These are phyloP conservation scores for Lactarius sanguifluus DNA, from an alignment of 768 basidiomycete genomes.

Conservation along the genomic window DNA sequence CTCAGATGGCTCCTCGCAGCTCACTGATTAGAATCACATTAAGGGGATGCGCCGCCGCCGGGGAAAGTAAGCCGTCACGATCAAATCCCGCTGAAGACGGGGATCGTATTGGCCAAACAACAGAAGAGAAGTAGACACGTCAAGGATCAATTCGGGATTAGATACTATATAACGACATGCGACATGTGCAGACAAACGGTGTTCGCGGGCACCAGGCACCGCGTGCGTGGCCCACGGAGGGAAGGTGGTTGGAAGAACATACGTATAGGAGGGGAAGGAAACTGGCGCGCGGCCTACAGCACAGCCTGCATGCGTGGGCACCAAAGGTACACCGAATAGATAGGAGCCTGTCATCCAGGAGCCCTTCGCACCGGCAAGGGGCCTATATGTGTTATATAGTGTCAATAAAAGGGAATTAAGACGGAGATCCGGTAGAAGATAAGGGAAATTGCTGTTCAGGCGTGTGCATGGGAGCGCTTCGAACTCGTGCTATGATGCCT, in stretches of 20 bases:
- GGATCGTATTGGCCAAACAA: neutral
- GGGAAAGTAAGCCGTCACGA: neutral
- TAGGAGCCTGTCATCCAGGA: neutral
- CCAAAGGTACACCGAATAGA: neutral
- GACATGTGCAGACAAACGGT: neutral
- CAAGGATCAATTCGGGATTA: neutral
- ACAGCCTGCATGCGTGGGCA: neutral
- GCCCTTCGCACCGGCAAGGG: neutral
- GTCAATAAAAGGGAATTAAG: neutral
- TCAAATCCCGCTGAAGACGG: neutral
- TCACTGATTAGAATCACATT: neutral
- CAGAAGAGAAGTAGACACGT: neutral
- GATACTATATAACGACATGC: neutral
- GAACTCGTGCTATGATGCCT: neutral
- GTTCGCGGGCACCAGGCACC: neutral
- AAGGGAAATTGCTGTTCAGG: neutral
- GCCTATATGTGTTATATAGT: neutral
- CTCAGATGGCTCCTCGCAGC: neutral
- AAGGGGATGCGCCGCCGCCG: neutral
- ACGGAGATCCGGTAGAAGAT: neutral
- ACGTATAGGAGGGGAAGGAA: neutral
- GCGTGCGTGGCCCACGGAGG: neutral
- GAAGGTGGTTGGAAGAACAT: neutral
- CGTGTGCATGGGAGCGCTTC: neutral
- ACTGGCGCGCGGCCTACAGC: neutral